Conservation (phyloP, 768 basidiomycete species). For the Sarcodon sp. region DNA sequence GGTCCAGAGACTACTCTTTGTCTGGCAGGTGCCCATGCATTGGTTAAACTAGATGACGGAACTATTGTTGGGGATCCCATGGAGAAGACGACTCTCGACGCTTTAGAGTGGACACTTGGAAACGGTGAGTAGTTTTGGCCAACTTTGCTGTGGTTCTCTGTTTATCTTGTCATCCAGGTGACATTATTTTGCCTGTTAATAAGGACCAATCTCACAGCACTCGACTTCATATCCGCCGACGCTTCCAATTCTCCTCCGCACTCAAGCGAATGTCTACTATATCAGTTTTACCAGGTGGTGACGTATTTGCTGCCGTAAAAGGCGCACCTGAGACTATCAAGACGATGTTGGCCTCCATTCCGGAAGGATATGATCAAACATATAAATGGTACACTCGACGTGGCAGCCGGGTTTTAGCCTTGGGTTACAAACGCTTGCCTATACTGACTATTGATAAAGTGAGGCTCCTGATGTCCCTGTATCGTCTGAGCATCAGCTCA, state of each 20-base stretch:
- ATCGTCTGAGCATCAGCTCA: background rate
- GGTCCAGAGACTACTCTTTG: conserved; percentile 71
- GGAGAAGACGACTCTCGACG: conserved; percentile 93
- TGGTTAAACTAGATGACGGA: conserved; percentile 91
- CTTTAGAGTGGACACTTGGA: conserved; percentile 76
- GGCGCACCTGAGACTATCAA: conserved; percentile 97
- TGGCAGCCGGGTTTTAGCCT: conserved; percentile 87
- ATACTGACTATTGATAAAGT: conserved; percentile 61
- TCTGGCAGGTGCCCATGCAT: conserved; percentile 88
- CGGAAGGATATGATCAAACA: conserved; percentile 80
- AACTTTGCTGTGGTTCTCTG: background rate
- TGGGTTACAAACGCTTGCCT: conserved; percentile 81
- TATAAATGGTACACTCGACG: conserved; percentile 91
- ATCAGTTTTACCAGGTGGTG: conserved; percentile 47
- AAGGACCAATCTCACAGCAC: conserved; percentile 39
- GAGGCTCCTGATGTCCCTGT: conserved; percentile 7
- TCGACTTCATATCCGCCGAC: conserved; percentile 65
- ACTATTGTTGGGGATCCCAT: conserved; percentile 95
- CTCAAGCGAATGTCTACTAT: conserved; percentile 97
- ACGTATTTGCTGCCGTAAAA: conserved; percentile 67
- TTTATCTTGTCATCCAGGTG: conserved; percentile 25
- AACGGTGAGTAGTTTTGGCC: conserved; percentile 32
- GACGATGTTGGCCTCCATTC: conserved; percentile 64
- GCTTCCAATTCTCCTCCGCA: conserved; percentile 97
- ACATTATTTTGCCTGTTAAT: conserved; percentile 50